Base-by-base conservation (phyloP, 2,329 filamentous ascomycete genomes). In the Pezicula radicicola region DNA sequence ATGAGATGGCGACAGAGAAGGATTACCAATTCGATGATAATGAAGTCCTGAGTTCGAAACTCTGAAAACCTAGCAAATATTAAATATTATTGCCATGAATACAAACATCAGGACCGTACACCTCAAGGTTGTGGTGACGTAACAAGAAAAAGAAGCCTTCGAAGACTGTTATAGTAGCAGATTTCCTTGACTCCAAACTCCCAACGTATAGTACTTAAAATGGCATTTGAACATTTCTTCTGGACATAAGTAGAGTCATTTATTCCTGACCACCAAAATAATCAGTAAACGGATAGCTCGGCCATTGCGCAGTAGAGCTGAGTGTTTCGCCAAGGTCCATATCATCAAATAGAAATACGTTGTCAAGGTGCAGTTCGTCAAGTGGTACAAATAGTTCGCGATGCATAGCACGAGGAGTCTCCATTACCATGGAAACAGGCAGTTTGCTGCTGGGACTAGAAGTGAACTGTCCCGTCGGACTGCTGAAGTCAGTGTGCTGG, bases 1-100 rank as follows among this genome's bases (percentile, higher is more conserved):
- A 66, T 51, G 46, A 8, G 12, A 66, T 68, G 64, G 60, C 64
- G 3, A 57, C 43, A 27, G 46, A 54, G 27, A 49, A 39, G 7
- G 63, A 66, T 45, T 67, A 33, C 10, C 30, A 33, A 33, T 33
- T 33, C 12, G 30, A 33, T 13, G 30, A 33, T 3, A 10, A 33
- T 4, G 4, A 9, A 33, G 3, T 10, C 3, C 12, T 13, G 30
- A 33, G 9, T 33, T 33, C 30, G 9, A 33, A 33, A 33, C 30
- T 33, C 12, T 33, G 30, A 33, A 9, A 10, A 33, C 3, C 4
- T 33, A 33, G 9, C 10, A 10, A 33, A 10, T 12, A 33, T 33
- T 13, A 33, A 13, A 33, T 33, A 3, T 10, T 13, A 12, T 33
- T 33, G 30, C 4, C 12, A 25, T 33, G 30, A 33, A 10, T 10